Conservation (phyloP, 2,329 filamentous ascomycete species). For the Fusarium sacchari region DNA sequence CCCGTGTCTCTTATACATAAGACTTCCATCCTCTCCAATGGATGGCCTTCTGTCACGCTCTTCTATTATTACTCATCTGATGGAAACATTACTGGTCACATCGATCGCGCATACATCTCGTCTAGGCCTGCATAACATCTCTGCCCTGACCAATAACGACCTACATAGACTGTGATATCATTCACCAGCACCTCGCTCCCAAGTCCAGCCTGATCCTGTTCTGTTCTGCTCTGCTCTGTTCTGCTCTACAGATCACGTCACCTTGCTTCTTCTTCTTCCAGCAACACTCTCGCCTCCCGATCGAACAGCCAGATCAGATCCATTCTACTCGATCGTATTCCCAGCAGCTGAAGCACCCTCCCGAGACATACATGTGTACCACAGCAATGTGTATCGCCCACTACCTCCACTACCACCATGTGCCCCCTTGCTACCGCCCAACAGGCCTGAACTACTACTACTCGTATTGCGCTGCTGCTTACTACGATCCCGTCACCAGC, state of each 20-base stretch:
- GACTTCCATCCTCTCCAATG: neutral
- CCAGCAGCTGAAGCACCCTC: constrained; percentile 28
- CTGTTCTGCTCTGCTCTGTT: neutral
- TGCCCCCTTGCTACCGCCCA: constrained; percentile 54
- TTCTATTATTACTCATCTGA: neutral
- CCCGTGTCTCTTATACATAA: neutral
- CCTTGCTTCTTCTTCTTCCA: neutral
- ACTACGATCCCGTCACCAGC: constrained; percentile 44
- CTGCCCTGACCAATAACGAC: neutral
- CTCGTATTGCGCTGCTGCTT: constrained; percentile 54
- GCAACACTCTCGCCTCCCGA: neutral
- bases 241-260: neutral
- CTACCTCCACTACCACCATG: constrained; percentile 63
- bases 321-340: constrained; percentile 24
- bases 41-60: neutral
- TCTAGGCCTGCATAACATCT: neutral
- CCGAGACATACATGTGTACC: constrained; percentile 41
- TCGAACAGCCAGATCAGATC: constrained; percentile 3
- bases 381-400: constrained; percentile 61
- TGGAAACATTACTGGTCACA: neutral
- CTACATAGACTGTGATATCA: neutral
- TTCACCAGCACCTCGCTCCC: neutral
- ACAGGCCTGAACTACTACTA: constrained; percentile 56
- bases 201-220: constrained; percentile 2
- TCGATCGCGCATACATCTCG: neutral